Conservation (phyloP, 345 rosid species). For the Hibiscus syriacus region DNA sequence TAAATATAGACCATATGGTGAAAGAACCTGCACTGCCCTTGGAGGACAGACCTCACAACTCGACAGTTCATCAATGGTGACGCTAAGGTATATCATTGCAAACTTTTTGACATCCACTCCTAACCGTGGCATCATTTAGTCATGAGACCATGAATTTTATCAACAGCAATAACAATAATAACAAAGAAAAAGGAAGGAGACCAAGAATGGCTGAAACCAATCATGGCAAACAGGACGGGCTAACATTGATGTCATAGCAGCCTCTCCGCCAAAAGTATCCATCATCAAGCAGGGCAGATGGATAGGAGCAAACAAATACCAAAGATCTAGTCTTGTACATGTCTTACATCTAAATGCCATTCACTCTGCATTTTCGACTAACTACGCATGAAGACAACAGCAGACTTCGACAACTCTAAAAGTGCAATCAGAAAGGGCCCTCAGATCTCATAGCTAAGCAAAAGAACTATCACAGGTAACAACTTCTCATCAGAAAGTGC, state of each 20-base stretch:
- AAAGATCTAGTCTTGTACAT: not conserved
- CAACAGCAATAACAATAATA: not conserved
- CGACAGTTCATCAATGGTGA: not conserved
- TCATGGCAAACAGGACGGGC: not conserved
- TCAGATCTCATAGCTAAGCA: conserved; percentile 18
- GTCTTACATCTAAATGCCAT: not conserved
- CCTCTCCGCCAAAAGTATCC: not conserved
- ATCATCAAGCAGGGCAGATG: not conserved
- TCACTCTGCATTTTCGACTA: not conserved
- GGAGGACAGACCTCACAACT: not conserved
- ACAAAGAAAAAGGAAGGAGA: not conserved
- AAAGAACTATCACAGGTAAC: not conserved
- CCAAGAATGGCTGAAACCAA: not conserved
- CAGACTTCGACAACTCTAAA: not conserved
- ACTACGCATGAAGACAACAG: not conserved
- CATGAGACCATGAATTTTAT: not conserved
- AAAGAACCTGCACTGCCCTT: not conserved
- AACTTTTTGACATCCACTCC: not conserved
- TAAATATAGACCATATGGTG: too few species aligned
- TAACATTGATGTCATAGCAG: not conserved
- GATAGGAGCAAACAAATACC: not conserved
- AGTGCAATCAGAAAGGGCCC: not conserved
- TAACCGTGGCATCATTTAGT: not conserved
- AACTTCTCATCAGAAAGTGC: not conserved
- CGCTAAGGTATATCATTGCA: not conserved